Evolutionary conservation across 768 basidiomycete genomes (phyloP).

Genomic region (Kockovaella imperatae): DNA sequence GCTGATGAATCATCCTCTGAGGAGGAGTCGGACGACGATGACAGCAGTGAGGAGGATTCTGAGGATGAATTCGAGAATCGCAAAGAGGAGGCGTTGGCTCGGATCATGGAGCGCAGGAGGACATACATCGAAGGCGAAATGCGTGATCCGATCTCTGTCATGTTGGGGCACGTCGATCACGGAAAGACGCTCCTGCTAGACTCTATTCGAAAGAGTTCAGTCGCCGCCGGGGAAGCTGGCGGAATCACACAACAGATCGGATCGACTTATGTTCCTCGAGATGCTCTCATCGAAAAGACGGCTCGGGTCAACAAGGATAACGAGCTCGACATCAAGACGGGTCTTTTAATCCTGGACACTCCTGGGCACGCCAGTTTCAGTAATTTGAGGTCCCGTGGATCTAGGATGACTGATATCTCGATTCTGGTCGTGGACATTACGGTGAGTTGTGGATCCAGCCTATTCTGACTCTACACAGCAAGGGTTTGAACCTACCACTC

Average conservation of each 20-base stretch:
- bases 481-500: slow-evolving; percentile 93
- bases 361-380: slow-evolving; percentile 99
- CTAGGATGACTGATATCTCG: slow-evolving; percentile 95
- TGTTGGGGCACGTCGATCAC: slow-evolving; percentile 97
- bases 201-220: slow-evolving; percentile 99
- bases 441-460: slow-evolving; percentile 48
- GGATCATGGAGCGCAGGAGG: slow-evolving; percentile 65
- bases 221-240: slow-evolving; percentile 98
- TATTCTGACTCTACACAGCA: slow-evolving; percentile 53
- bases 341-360: slow-evolving; percentile 91
- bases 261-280: slow-evolving; percentile 96
- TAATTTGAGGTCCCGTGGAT: slow-evolving; percentile 88
- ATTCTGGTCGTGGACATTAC: slow-evolving; percentile 99
- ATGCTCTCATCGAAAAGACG: slow-evolving; percentile 89
- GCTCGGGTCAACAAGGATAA: slow-evolving; percentile 85
- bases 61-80: slow-evolving; percentile 53
- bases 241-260: slow-evolving; percentile 99
- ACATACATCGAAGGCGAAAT: slow-evolving; percentile 77
- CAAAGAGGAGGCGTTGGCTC: slow-evolving; percentile 77
- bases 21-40: slow-evolving; percentile 39
- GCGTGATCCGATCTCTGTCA: slow-evolving; percentile 96
- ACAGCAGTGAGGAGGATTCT: slow-evolving; percentile 51
- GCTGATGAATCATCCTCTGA: slow-evolving; percentile 29
- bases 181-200: slow-evolving; percentile 97
- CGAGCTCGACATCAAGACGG: slow-evolving; percentile 81